Evolutionary conservation across 2,329 filamentous ascomycete genomes (phyloP).

Genomic region (Chaetomiaceae sp.): DNA sequence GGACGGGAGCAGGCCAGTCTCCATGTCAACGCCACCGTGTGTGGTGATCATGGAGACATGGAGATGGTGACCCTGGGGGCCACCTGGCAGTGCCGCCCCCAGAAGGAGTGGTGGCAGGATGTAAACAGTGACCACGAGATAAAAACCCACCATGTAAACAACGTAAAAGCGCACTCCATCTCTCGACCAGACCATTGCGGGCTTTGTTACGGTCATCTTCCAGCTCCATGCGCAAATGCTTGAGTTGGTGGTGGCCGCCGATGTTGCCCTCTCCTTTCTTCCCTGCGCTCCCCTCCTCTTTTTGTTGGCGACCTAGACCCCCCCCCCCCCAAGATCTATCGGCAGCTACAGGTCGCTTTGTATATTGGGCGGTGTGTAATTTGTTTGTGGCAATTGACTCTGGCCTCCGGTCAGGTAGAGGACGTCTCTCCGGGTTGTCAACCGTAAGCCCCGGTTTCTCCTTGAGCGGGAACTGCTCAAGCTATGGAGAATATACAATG

Average conservation of each 20-base stretch:
- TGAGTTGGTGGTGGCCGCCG: neutral
- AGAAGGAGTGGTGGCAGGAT: no score
- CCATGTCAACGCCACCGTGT: no score
- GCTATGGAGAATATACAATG: slow-evolving; percentile 1
- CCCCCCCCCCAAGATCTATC: neutral
- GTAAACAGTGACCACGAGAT: no score
- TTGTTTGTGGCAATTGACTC: neutral
- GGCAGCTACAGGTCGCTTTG: neutral
- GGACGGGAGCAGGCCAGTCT: no score
- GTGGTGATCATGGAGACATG: no score
- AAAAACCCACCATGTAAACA: neutral
- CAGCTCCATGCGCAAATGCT: neutral
- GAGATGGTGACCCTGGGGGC: no score
- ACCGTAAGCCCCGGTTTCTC: neutral
- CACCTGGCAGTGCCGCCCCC: no score
- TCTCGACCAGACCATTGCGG: neutral
- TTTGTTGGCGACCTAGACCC: neutral
- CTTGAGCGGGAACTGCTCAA: slow-evolving; percentile 1
- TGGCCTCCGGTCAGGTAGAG: slow-evolving; percentile 6
- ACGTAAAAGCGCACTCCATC: neutral
- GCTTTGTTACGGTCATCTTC: neutral
- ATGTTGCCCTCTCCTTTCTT: neutral
- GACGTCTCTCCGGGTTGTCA: neutral
- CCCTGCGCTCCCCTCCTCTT: neutral
- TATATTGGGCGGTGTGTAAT: neutral